Evolutionary conservation across 1,284 basidiomycete genomes (phyloP).

Genomic region (Leccinum huronense): DNA sequence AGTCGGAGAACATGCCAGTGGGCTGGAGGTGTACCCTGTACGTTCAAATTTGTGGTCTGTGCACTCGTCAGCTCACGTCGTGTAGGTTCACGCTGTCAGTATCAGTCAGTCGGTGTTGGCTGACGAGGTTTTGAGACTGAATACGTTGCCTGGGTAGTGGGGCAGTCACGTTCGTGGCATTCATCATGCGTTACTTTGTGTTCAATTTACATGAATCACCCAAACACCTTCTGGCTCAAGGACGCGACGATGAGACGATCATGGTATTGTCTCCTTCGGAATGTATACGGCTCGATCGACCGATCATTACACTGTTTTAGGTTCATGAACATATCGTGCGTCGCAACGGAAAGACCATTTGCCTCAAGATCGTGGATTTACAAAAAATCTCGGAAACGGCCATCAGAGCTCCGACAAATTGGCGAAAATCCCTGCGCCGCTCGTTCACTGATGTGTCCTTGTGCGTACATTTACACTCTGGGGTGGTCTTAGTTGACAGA

Average conservation of each 20-base stretch:
- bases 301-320: conserved; percentile 24
- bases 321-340: conserved; percentile 50
- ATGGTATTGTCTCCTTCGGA: conserved; percentile 31
- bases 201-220: conserved; percentile 57
- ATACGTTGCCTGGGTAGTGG: conserved; percentile 34
- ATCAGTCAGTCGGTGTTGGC: conserved; percentile 4
- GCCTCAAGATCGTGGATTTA: conserved; percentile 47
- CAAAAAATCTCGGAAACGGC: conserved; percentile 32
- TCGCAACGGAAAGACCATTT: conserved; percentile 49
- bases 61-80: conserved; percentile 4
- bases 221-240: conserved; percentile 57
- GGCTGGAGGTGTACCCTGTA: conserved; percentile 66
- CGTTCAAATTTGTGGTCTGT: conserved; percentile 7
- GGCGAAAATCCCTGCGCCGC: conserved; percentile 37
- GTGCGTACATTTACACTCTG: conserved; percentile 22
- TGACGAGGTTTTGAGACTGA: conserved; percentile 4
- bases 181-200: conserved; percentile 44
- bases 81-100: conserved; percentile 42
- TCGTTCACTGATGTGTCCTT: conserved; percentile 45
- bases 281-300: not conserved
- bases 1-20: conserved; percentile 43
- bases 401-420: conserved; percentile 22
- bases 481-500: not conserved
- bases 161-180: conserved; percentile 47
- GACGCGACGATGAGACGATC: conserved; percentile 56